Evolutionary conservation across 2,329 filamentous ascomycete species (phyloP).

Genomic region (Penicillium expansum): DNA sequence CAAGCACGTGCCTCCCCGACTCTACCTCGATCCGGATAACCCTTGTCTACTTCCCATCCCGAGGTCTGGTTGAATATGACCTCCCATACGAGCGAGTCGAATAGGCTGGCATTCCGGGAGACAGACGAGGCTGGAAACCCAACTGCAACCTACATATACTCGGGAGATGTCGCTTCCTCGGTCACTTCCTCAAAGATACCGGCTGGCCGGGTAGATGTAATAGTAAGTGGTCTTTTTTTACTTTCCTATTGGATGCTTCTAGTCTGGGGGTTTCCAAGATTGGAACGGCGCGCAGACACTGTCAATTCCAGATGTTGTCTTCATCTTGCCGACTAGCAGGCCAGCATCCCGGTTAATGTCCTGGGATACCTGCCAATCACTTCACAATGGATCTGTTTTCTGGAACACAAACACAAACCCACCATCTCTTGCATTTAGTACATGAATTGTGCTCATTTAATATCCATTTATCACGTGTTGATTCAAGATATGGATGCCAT

Average conservation of each 20-base stretch:
- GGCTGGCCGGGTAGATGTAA: slow-evolving; percentile 46
- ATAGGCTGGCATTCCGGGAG: slow-evolving; percentile 32
- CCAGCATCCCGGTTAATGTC: background rate
- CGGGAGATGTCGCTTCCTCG: slow-evolving; percentile 21
- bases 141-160: slow-evolving; percentile 51
- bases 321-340: background rate
- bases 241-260: background rate
- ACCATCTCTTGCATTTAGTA: background rate
- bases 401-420: background rate
- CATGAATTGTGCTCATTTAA: background rate
- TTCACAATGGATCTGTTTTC: background rate
- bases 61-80: background rate
- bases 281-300: background rate
- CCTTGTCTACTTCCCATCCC: background rate
- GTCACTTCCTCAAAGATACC: slow-evolving; percentile 13
- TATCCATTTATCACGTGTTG: background rate
- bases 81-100: background rate
- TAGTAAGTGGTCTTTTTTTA: slow-evolving; percentile 26
- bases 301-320: background rate
- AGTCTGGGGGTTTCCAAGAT: background rate
- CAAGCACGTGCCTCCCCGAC: slow-evolving; percentile 5
- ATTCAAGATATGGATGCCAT: background rate
- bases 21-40: background rate
- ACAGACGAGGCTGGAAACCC: slow-evolving; percentile 52
- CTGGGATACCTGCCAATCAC: background rate